Evolutionary conservation across 2,329 filamentous ascomycete species (phyloP), one percentile per base, ranked within the genome.

Genomic region (Hymenoscyphus albidus): DNA sequence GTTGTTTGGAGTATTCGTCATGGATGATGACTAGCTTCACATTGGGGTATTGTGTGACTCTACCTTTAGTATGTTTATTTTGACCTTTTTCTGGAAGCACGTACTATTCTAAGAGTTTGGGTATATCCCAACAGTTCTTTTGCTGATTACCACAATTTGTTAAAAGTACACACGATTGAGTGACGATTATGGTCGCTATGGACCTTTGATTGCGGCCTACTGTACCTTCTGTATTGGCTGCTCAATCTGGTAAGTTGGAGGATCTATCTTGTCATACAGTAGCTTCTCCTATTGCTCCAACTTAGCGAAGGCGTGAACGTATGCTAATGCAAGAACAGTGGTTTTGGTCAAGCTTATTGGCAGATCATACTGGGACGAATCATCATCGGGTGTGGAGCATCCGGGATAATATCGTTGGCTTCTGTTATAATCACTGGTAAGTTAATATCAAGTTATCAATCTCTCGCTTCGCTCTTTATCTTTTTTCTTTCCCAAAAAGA

Each of bases 141-240:
- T 55, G 18, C 14, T 55, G 27, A 55, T 13, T 7, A 9, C 3
- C 22, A 4, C 22, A 22, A 22, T 22, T 22, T 22, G 22, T 55
- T n/a, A 61, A 58, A 59, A 69, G 67, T 69, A 69, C 18, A 65
- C 64, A 39, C 84, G 85, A 64, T 72, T 86, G 22, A 85, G 83
- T 65, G 83, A 85, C 68, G 81, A 85, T 18, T 86, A 83, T 69
- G 83, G 83, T 12, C 0, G 75, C 83, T 16, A 73, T 85, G 0
- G 72, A 84, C 0, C 73, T 77, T 9, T 79, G 80, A 1, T 86
- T 84, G 68, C 69, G 73, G 9, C 72, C 84, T 16, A 84, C 85
- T 62, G 80, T 78, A 2, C 62, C 76, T 38, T 80, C 79, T 35
- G 66, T 62, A 44, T 59, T 70, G 58, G 68, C 67, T 56, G 77